Base-by-base conservation (phyloP, 495 filamentous ascomycete genomes). In the Xylaria nigripes region DNA sequence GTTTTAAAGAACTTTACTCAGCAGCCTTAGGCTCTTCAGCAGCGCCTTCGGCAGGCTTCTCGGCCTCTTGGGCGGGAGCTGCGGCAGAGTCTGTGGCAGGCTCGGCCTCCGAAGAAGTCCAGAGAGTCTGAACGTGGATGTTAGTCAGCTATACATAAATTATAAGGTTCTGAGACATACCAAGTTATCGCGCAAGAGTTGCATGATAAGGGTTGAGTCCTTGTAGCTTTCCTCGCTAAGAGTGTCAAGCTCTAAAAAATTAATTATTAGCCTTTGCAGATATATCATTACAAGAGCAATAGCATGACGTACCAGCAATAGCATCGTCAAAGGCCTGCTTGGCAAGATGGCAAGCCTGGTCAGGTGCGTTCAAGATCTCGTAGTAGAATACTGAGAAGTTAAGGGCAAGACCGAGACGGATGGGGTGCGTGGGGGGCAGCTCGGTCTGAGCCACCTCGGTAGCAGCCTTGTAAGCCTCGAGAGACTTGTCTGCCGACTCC, bases 321-420 rank as follows among this genome's bases (percentile, higher is more conserved):
- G 93, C 93, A 76, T 98, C 93, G 71, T 98, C 93, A 64, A 98
- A 98, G 24, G 94, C 92, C 73, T 97, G 90, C 86, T 98, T 98
- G 73, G 93, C 93, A 58, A 98, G 86, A 70, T 97, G 93, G 84
- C 93, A 97, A 62, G 93, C 93, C 74, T 94, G 91, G 73, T 98
- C 93, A 55, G 93, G 93, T 19, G 93, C 93, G 79, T 97, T 98
- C 64, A 97, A 81, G 73, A 98, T 98, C 80, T 98, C 93, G 70
- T 98, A 98, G 85, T 98, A 97, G 81, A 98, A 98, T 66, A 98
- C 93, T 42, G 93, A 98, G 81, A 98, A 97, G 87, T 98, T 98
- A 48, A 97, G 85, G 66, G 93, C 93, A 60, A 98, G 84, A 68
- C 93, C 93, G 48, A 98, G 90, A 64, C 93, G 93, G 79, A 98